Base-by-base conservation (phyloP, 2,329 filamentous ascomycete genomes). In the Myriosclerotinia scirpicola region DNA sequence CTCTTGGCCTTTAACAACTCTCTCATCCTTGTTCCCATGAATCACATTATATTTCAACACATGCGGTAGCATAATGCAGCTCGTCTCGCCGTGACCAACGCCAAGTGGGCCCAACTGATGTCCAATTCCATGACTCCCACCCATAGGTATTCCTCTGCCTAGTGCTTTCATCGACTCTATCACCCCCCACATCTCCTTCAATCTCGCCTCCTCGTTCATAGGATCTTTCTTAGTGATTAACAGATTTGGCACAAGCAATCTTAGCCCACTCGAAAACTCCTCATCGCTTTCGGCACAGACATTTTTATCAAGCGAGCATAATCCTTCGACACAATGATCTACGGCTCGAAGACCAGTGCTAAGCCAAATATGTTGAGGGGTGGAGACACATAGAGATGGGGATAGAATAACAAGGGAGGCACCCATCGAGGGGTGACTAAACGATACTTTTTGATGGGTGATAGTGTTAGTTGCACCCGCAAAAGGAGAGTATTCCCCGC, bases 61-160 rank as follows among this genome's bases (percentile, higher is more conserved):
- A 0, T 82, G 80, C 0, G 85, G 84, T 46, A 83, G 78, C 65
- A 85, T 77, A 55, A 83, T 81, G 72, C 81, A 88, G 70, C 82
- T 85, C 38, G 85, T 88, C 74, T 86, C 84, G 14, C 85, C 85
- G 71, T 88, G 85, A 0, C 83, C 81, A 2, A 87, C 85, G 0
- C 85, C 85, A 15, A 73, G 48, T 12, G 72, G 72, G 1, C 75
- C 77, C 61, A 83, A 69, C 66, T 80, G 79, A 69, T 80, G 79
- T 20, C 79, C 79, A 54, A 80, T 80, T 2, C 75, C 79, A 70
- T 81, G 79, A 54, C 75, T 77, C 0, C 71, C 79, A 11, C 79
- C 76, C 71, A 79, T 75, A 0, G 65, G 81, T 67, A 79, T 78
- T 0, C 77, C 80, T 69, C 79, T 78, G 48, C 75, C 74, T 9